Evolutionary conservation across 345 rosid genomes (phyloP).

Genomic region (Citrus australasica): DNA sequence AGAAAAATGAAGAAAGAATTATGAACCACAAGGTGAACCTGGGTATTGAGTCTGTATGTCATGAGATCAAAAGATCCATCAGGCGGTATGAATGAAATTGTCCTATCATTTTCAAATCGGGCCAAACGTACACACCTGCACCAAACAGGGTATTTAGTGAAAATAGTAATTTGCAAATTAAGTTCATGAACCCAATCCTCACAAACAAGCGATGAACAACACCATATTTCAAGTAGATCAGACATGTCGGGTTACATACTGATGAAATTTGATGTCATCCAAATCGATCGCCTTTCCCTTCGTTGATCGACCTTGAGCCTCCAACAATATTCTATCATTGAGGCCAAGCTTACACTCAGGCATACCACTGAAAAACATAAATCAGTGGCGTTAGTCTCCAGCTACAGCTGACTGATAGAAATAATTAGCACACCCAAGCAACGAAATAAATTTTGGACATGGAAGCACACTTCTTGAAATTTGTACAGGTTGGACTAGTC

Average conservation of each 20-base stretch:
- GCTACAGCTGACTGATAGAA: background rate
- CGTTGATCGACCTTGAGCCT: slow-evolving; percentile 92
- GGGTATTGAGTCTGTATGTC: slow-evolving; percentile 96
- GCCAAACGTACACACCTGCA: slow-evolving; percentile 94
- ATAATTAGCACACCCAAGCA: slow-evolving; percentile 1
- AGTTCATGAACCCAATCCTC: background rate
- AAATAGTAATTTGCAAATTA: slow-evolving; percentile 2
- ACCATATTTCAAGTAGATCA: slow-evolving; percentile 7
- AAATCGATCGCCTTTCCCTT: slow-evolving; percentile 97
- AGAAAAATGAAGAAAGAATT: background rate
- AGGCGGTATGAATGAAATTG: slow-evolving; percentile 95
- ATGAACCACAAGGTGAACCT: slow-evolving; percentile 44
- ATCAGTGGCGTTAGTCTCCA: slow-evolving; percentile 7
- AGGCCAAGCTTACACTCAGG: slow-evolving; percentile 98
- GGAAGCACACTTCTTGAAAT: slow-evolving; percentile 2
- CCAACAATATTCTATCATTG: slow-evolving; percentile 89
- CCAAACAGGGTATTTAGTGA: slow-evolving; percentile 10
- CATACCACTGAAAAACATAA: slow-evolving; percentile 69
- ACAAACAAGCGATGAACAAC: background rate
- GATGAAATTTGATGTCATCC: slow-evolving; percentile 97
- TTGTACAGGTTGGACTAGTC: background rate
- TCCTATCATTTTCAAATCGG: slow-evolving; percentile 92
- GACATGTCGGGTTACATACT: slow-evolving; percentile 39
- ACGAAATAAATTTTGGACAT: background rate
- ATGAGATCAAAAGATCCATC: slow-evolving; percentile 98